Conservation (phyloP, 2,329 filamentous ascomycete species). For the Graphium sp. region DNA sequence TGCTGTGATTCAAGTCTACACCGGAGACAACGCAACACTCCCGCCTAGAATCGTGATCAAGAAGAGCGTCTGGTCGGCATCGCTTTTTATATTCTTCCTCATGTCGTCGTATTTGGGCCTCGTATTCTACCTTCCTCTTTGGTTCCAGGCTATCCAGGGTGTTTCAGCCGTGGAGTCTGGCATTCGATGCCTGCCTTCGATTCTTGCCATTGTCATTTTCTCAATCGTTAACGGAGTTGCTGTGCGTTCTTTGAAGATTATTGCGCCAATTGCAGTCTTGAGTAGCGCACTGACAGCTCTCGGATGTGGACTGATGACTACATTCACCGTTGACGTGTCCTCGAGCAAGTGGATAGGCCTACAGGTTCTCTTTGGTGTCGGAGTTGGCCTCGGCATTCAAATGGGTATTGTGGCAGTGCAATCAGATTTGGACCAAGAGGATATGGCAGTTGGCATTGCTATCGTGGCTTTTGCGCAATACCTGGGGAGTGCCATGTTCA, state of each 20-base stretch:
- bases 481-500: slow-evolving; percentile 26
- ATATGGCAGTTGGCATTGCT: slow-evolving; percentile 23
- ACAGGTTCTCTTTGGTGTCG: slow-evolving; percentile 25
- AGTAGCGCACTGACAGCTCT: slow-evolving; percentile 20
- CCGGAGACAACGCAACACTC: slow-evolving; percentile 19
- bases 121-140: slow-evolving; percentile 30
- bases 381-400: slow-evolving; percentile 24
- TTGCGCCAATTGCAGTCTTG: slow-evolving; percentile 13
- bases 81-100: slow-evolving; percentile 17
- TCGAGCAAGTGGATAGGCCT: slow-evolving; percentile 14
- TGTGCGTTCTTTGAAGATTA: slow-evolving; percentile 16
- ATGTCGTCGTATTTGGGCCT: slow-evolving; percentile 14
- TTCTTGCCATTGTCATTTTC: slow-evolving; percentile 10
- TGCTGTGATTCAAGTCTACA: slow-evolving; percentile 15
- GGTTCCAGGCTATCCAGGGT: slow-evolving; percentile 29
- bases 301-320: slow-evolving; percentile 24
- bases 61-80: slow-evolving; percentile 16
- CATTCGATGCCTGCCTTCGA: slow-evolving; percentile 12
- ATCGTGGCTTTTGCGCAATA: slow-evolving; percentile 27
- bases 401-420: slow-evolving; percentile 27
- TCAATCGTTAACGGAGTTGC: slow-evolving; percentile 11
- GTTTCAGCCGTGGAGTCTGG: slow-evolving; percentile 12
- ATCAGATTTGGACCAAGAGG: slow-evolving; percentile 21
- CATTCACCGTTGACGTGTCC: slow-evolving; percentile 10
- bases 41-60: slow-evolving; percentile 23